Conservation (phyloP, 2,329 filamentous ascomycete species). For the Graphilbum ipis-grandicollis region DNA sequence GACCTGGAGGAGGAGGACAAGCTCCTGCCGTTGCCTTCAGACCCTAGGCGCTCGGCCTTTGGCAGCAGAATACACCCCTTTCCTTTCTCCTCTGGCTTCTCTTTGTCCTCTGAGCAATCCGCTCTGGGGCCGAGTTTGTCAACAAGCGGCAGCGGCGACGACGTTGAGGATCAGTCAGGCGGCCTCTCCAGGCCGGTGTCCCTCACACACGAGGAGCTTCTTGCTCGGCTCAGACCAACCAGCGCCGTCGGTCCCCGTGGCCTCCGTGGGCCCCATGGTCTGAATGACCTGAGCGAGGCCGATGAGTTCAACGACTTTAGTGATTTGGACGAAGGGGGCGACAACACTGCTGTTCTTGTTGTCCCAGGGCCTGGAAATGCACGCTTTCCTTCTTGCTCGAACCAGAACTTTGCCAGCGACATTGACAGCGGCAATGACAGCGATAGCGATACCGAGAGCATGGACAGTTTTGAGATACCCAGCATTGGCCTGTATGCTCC, state of each 20-base stretch:
- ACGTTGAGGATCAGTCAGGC: too few relatives aligned
- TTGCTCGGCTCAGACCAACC: background rate
- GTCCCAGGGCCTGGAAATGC: background rate
- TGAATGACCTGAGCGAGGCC: background rate
- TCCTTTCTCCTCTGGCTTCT: background rate
- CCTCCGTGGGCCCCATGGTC: background rate
- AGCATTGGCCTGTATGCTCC: slow-evolving; percentile 4
- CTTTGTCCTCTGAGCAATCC: background rate
- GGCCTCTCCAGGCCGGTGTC: background rate
- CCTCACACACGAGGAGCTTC: background rate
- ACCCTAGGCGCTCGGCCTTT: background rate
- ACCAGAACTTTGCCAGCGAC: background rate
- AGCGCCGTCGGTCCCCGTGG: background rate
- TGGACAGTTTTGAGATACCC: slow-evolving; percentile 10
- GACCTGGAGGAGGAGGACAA: slow-evolving; percentile 1
- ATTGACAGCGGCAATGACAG: background rate
- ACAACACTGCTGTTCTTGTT: slow-evolving; percentile 8
- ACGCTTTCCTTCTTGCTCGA: background rate
- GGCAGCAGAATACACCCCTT: background rate
- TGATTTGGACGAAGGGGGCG: background rate
- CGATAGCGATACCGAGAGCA: slow-evolving; percentile 6
- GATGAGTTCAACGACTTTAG: background rate
- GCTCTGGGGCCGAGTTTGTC: too few relatives aligned
- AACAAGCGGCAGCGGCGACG: too few relatives aligned
- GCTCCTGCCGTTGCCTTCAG: background rate